Conservation (phyloP, 306 rosid species). For the Citrullus amarus region DNA sequence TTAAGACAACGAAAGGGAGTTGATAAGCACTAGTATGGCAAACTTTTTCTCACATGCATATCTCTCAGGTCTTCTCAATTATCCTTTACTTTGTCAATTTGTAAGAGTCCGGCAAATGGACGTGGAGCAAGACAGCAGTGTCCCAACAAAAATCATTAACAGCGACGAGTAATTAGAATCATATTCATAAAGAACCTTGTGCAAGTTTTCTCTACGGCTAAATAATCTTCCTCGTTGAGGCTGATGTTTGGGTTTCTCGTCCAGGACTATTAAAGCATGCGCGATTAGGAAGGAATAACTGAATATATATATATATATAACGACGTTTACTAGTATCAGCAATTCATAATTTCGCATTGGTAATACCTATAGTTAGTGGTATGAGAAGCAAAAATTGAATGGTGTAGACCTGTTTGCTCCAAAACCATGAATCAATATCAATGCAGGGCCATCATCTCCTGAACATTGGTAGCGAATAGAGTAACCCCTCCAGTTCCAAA, state of each 20-base stretch:
- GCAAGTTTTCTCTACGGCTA: neutral
- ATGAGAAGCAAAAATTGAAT: conserved; percentile 32
- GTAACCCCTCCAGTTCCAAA: conserved; percentile 86
- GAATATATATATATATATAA: neutral
- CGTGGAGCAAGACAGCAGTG: neutral
- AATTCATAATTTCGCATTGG: conserved; percentile 11
- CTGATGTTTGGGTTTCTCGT: neutral
- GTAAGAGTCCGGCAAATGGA: neutral
- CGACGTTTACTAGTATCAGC: neutral
- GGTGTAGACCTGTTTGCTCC: conserved; percentile 90
- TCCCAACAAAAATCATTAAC: neutral
- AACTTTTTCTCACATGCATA: neutral
- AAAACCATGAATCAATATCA: conserved; percentile 76
- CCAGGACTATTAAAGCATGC: neutral
- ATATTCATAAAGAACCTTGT: neutral
- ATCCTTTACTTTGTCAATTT: neutral
- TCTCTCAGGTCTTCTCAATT: neutral
- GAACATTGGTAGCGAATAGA: conserved; percentile 68
- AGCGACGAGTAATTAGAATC: too few relatives aligned
- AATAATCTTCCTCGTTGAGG: neutral
- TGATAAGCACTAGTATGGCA: too few relatives aligned
- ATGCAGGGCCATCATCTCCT: conserved; percentile 68
- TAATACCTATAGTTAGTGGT: conserved; percentile 29
- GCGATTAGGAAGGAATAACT: neutral
- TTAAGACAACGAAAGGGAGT: too few relatives aligned